Base-by-base conservation (phyloP, 2,329 filamentous ascomycete species). In the Diplodia intermedia region DNA sequence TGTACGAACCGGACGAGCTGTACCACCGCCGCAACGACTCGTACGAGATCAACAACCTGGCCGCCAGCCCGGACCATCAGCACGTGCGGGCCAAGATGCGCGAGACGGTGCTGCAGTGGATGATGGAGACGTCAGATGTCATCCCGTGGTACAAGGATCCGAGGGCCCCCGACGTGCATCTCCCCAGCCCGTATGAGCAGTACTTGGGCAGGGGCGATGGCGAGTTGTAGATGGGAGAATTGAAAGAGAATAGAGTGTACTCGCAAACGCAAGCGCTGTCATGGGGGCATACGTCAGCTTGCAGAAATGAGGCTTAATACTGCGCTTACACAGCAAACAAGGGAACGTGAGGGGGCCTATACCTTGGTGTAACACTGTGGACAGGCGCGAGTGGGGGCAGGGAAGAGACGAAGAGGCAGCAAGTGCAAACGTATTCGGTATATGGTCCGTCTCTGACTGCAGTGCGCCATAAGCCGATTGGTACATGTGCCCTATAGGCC, bases 1-100 rank as follows among this genome's bases (percentile, higher is more conserved):
- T 84, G 2, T 84, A 84, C 65, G 82, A 85, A 69, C 76, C 79
- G 0, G 71, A 76, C 0, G 83, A 84, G 76, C 71, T 84, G 15
- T 84, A 84, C 66, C 71, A 79, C 66, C 77, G 80, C 0, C 38
- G 18, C 23, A 67, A 75, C 1, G 82, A 83, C 57, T 76, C 77
- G 0, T 72, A 78, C 6, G 82, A 82, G 74, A 67, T 79, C 53
- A 76, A 80, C 43, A 82, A 82, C 18, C 67, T 82, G 3, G 81
- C 80, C 0, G 74, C 73, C 1, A 71, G 74, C 4, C 72, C 74
- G 0, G 69, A 71, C 1, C 71, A 77, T 31, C 72, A 71, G 8
- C 69, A 70, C 0, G 18, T 77, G 1, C 72, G 69, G 0, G 70
- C 71, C 1, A 70, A 69, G 20, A 71, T 77, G 55, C 75, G 80